Evolutionary conservation across 257 asterid genomes (phyloP), one percentile per base, ranked within the genome.

Genomic region (Voacanga thouarsii): DNA sequence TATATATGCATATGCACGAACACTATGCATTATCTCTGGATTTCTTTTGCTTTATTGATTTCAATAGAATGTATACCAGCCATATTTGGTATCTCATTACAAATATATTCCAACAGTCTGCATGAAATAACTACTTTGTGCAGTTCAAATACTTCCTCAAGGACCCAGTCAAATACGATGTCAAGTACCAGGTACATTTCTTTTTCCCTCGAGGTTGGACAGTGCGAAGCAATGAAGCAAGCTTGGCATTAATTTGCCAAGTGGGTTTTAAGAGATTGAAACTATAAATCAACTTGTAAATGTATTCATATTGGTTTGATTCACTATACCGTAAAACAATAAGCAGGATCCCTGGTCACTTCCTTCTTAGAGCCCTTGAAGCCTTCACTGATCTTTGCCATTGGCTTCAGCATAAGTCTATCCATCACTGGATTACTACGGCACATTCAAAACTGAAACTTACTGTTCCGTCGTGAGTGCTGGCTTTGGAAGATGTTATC

Each of bases 161-260:
- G 78, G 91, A 87, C 49, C 89, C 88, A 3, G 85, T 87, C 53
- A 85, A 85, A 75, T 83, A 85, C 19, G 91, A 87, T 7, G 91
- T 85, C 47, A 87, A 93, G 80, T 95, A 95, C 85, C 99, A 95
- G 99, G 99, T 90, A 85, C 72, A 10, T 71, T 61, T 57, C 45
- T 74, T 71, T 61, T 59, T 56, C 44, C 66, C 26, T 12, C 1
- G 8, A 33, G 7, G 44, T 37, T 41, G 39, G 41, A 12, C 47
- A 70, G 68, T 26, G 18, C 16, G 6, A n/a, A 71, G 7, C 30
- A 33, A 30, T 33, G 45, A 51, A 76, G 12, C 63, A 37, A 26
- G 15, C 37, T 3, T 21, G 12, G 39, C 14, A 6, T 9, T 43
- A 18, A 1, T 3, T 19, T 71, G 12, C 15, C 5, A n/a, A 8